A percentile compares a stretch with the other conserved stretches of the same genome.
These are phyloP conservation scores for Phaeoacremonium minimum DNA, from an alignment of 2,329 filamentous ascomycete genomes.

Conservation along the genomic window DNA sequence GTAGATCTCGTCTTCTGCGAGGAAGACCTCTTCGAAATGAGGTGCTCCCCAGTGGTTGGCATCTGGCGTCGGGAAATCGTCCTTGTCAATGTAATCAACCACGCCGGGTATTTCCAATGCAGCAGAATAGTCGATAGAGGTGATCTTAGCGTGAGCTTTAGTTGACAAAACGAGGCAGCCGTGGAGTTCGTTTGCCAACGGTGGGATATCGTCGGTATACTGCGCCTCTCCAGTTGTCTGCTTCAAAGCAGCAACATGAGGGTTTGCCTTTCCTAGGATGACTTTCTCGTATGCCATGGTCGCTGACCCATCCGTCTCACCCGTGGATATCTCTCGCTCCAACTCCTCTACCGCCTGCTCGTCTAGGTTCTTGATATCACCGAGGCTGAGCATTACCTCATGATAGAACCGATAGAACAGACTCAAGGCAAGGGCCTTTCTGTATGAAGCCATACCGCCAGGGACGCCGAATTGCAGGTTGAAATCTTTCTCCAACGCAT, in stretches of 20 bases:
- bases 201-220: constrained; percentile 92
- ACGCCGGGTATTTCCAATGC: constrained; percentile 86
- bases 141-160: constrained; percentile 80
- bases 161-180: constrained; percentile 85
- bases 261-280: constrained; percentile 78
- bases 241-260: constrained; percentile 87
- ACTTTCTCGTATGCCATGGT: constrained; percentile 76
- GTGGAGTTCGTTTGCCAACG: constrained; percentile 81
- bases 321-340: constrained; percentile 76
- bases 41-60: constrained; percentile 93
- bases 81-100: constrained; percentile 76
- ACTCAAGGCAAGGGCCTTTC: constrained; percentile 82
- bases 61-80: constrained; percentile 71
- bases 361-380: constrained; percentile 48
- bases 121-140: constrained; percentile 68
- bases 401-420: constrained; percentile 99
- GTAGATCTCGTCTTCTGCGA: constrained; percentile 85
- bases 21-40: constrained; percentile 78
- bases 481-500: constrained; percentile 83
- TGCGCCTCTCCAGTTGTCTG: constrained; percentile 92
- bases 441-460: constrained; percentile 95
- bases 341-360: constrained; percentile 77
- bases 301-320: constrained; percentile 71
- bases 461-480: constrained; percentile 86
- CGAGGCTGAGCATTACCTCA: constrained; percentile 67